Evolutionary conservation across 1,139 yeast species (phyloP).

Genomic region (Pichia sp.): DNA sequence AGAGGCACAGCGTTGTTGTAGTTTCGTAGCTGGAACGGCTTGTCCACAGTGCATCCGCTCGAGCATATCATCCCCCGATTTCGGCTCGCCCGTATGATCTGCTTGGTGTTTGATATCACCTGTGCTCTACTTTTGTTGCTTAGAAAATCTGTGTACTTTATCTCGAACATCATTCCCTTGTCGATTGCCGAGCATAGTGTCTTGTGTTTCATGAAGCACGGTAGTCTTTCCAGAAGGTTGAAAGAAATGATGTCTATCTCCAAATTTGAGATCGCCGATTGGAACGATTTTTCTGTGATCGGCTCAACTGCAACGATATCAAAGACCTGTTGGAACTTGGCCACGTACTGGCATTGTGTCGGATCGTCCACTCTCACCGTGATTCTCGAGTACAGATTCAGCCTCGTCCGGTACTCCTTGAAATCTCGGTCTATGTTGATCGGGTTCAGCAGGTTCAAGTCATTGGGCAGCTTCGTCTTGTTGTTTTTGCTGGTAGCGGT

Average conservation of each 20-base stretch:
- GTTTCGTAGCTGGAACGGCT: slow-evolving; percentile 52
- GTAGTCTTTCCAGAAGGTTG: slow-evolving; percentile 60
- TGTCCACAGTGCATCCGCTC: slow-evolving; percentile 65
- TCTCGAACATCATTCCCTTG: slow-evolving; percentile 78
- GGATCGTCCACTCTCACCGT: slow-evolving; percentile 77
- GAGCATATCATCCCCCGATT: slow-evolving; percentile 73
- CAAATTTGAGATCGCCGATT: slow-evolving; percentile 64
- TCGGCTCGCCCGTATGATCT: slow-evolving; percentile 78
- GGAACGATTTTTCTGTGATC: slow-evolving; percentile 69
- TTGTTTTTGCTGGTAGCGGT: slow-evolving; percentile 39
- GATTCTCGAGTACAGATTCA: slow-evolving; percentile 63
- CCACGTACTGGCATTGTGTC: slow-evolving; percentile 66
- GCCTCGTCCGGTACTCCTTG: slow-evolving; percentile 36
- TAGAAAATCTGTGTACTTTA: slow-evolving; percentile 59
- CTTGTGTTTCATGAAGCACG: slow-evolving; percentile 78
- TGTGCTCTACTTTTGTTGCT: slow-evolving; percentile 33
- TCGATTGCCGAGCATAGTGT: slow-evolving; percentile 78
- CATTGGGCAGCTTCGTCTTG: slow-evolving; percentile 44
- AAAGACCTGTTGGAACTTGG: slow-evolving; percentile 57
- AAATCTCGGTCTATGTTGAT: slow-evolving; percentile 31
- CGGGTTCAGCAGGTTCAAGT: slow-evolving; percentile 37
- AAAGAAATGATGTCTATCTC: slow-evolving; percentile 80
- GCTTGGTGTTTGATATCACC: slow-evolving; percentile 61
- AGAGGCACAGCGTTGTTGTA: slow-evolving; percentile 66
- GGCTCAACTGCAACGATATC: slow-evolving; percentile 86